Base-by-base conservation (phyloP, 1,139 yeast genomes). In the Scheffersomyces stambukii region DNA sequence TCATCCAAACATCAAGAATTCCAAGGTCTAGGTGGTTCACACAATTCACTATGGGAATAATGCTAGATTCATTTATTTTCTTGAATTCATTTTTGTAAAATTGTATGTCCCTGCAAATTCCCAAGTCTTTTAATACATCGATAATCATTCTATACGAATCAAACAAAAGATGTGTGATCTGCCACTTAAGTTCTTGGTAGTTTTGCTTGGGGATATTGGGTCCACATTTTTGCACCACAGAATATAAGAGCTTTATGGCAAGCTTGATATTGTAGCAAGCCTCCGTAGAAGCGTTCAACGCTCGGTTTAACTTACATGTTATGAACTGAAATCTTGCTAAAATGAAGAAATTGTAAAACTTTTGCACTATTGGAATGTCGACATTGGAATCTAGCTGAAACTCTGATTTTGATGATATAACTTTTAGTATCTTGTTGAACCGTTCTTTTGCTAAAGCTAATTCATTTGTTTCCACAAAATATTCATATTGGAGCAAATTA, bases 31-130 rank as follows among this genome's bases (percentile, higher is more conserved):
- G 48, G 28, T 40, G 33, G 30, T 54, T 52, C 8, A 46, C 29
- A 19, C 60, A 49, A 29, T 56, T 58, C 7, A 57, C 40, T n/a
- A 54, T 38, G 1, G 62, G 61, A 4, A 26, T 23, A 4, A 43
- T 38, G 11, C 44, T 57, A 2, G 52, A 30, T 6, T 43, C 45
- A 23, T 58, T 46, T 13, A 75, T 47, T 23, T 60, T 65, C 6
- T 50, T 47, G 23, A 70, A 56, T 39, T 80, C 86, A 5, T 55
- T 54, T 9, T 64, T 40, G 47, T 68, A 78, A 45, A 63, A 75
- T 3, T 60, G 57, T 22, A 73, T 58, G 31, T 78, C 84, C 38
- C 72, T 72, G 0, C 77, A 57, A 3, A 75, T 43, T 0, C 86
- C 85, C 25, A 75, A 43, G 24, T 59, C 62, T 13, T 60, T 52